Conservation (phyloP, 306 rosid genomes). For the Cicer arietinum region DNA sequence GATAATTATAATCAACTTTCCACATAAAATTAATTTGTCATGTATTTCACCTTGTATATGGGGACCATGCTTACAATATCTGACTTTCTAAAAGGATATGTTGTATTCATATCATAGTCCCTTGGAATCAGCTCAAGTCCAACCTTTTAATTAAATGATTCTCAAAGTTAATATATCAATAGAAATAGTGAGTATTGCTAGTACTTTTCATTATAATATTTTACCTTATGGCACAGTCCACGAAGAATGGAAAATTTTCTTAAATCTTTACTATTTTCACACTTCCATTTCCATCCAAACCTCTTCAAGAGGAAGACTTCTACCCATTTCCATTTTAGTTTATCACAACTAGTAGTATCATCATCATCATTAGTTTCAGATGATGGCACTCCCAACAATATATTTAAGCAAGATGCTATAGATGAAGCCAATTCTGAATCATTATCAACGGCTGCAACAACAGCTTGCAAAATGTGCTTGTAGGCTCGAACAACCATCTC, state of each 20-base stretch:
- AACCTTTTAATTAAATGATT: slow-evolving; percentile 66
- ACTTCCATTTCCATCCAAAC: slow-evolving; percentile 85
- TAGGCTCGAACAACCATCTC: slow-evolving; percentile 97
- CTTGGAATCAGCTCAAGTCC: slow-evolving; percentile 96
- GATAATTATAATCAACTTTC: slow-evolving; percentile 24
- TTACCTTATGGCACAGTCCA: slow-evolving; percentile 94
- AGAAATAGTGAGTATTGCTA: slow-evolving; percentile 16
- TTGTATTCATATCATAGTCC: slow-evolving; percentile 82
- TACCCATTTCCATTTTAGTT: slow-evolving; percentile 91
- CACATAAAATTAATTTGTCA: not conserved
- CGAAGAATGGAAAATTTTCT: slow-evolving; percentile 93
- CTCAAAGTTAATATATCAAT: slow-evolving; percentile 29
- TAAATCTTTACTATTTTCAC: slow-evolving; percentile 66
- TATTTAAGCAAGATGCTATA: slow-evolving; percentile 85
- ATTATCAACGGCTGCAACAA: slow-evolving; percentile 79
- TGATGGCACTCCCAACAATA: slow-evolving; percentile 77
- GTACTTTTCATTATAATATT: slow-evolving; percentile 13
- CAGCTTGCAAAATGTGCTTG: slow-evolving; percentile 94
- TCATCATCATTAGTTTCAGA: slow-evolving; percentile 60
- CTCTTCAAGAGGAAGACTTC: slow-evolving; percentile 84
- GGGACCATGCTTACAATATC: slow-evolving; percentile 95
- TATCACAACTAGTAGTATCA: slow-evolving; percentile 56
- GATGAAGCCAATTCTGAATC: slow-evolving; percentile 80
- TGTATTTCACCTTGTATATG: slow-evolving; percentile 74
- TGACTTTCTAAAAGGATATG: slow-evolving; percentile 74